These are phyloP conservation scores for Cunninghamia lanceolata DNA, from an alignment of 75 land plant genomes.

Conservation along the genomic window DNA sequence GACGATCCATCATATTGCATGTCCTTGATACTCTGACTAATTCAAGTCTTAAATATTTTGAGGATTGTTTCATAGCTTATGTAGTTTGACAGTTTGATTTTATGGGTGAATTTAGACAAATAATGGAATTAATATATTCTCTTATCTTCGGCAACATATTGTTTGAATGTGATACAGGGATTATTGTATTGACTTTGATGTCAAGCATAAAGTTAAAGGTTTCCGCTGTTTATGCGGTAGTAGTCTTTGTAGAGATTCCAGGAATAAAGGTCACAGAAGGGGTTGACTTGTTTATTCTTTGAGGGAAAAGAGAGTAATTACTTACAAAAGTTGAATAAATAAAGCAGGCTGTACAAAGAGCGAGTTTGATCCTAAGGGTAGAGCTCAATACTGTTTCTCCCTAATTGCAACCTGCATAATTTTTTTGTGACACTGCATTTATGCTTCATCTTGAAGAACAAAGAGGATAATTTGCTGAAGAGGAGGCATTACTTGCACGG, in stretches of 20 bases:
- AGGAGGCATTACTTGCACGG: background rate
- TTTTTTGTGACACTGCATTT: background rate
- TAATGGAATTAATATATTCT: background rate
- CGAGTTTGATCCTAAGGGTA: background rate
- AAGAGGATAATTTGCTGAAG: background rate
- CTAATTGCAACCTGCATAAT: background rate
- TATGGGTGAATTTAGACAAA: background rate
- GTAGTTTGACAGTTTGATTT: background rate
- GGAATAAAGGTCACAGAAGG: background rate
- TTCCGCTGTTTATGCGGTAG: conserved; percentile 14
- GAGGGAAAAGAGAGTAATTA: too few relatives aligned
- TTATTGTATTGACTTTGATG: conserved; percentile 9
- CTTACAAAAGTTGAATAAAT: background rate
- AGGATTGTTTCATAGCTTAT: background rate
- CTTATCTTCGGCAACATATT: background rate
- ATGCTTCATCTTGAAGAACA: background rate
- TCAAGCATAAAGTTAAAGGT: conserved; percentile 6
- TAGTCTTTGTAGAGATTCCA: background rate
- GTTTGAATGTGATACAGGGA: background rate
- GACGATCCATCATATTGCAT: background rate
- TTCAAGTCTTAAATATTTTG: background rate
- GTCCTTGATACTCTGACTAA: background rate
- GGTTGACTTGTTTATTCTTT: background rate
- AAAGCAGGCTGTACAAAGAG: background rate
- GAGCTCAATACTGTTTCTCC: background rate